phyloP scores from a whole-genome alignment of 2,329 filamentous ascomycete genomes.

The Xylariaceae sp. region DNA sequence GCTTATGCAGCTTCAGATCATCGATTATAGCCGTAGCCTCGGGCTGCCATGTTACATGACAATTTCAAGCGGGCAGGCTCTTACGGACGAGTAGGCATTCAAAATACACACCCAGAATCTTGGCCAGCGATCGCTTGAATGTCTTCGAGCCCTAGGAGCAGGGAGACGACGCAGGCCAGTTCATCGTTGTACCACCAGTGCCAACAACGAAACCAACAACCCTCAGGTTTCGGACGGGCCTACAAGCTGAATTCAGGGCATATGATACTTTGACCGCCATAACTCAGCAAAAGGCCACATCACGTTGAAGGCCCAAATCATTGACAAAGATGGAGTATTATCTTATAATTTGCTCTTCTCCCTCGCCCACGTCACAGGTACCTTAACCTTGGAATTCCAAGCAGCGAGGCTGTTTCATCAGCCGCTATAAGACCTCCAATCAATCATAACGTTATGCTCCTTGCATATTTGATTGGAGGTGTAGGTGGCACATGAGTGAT shows the following conservation, averaged over 20 bases:
- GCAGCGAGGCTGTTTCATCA: conserved; percentile 18
- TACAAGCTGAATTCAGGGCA: neutral
- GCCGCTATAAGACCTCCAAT: neutral
- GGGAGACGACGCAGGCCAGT: neutral
- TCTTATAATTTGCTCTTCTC: neutral
- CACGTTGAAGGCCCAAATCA: neutral
- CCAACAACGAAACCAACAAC: neutral
- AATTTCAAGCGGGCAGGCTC: neutral
- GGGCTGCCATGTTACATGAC: conserved; percentile 4
- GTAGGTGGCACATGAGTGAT: conserved; percentile 14
- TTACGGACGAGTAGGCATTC: neutral
- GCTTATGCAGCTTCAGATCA: neutral
- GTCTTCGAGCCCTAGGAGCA: neutral
- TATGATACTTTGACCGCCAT: conserved; percentile 5
- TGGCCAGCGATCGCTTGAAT: neutral
- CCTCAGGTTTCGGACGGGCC: neutral
- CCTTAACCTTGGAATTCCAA: conserved; percentile 11
- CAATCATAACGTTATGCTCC: neutral
- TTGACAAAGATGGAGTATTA: neutral
- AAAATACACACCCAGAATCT: neutral
- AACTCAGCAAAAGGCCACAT: neutral
- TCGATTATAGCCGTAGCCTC: neutral
- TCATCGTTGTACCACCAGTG: neutral
- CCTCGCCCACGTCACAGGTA: conserved; percentile 1
- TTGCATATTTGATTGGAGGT: conserved; percentile 12